Conservation (phyloP, 148 eudicot genomes). For the Spergularia marina region DNA sequence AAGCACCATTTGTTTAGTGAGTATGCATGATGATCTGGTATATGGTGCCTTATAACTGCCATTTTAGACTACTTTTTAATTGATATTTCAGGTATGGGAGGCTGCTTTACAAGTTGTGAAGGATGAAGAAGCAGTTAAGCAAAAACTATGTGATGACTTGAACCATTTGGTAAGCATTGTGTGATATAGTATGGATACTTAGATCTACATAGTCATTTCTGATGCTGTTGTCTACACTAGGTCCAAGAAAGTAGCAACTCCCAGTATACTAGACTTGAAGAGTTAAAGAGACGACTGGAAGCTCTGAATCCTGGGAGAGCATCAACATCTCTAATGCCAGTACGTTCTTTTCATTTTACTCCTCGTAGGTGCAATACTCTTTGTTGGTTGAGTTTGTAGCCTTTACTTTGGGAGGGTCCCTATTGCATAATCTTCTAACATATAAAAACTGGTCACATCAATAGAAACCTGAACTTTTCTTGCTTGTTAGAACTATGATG, state of each 20-base stretch:
- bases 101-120: slow-evolving; percentile 64
- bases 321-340: slow-evolving; percentile 35
- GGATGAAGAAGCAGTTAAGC: slow-evolving; percentile 86
- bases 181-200: slow-evolving; percentile 6
- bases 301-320: slow-evolving; percentile 85
- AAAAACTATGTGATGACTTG: slow-evolving; percentile 87
- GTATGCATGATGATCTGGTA: not conserved
- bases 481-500: not conserved
- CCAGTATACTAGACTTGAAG: slow-evolving; percentile 78
- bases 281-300: slow-evolving; percentile 77
- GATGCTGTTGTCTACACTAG: slow-evolving; percentile 32
- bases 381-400: not conserved
- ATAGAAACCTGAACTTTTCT: not conserved
- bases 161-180: slow-evolving; percentile 54
- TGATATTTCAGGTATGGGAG: slow-evolving; percentile 58
- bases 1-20: too few species aligned
- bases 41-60: not conserved
- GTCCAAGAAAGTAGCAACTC: slow-evolving; percentile 79
- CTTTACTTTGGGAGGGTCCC: not conserved
- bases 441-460: not conserved
- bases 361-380: not conserved
- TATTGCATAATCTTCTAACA: too few species aligned
- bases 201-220: not conserved
- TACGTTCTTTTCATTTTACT: slow-evolving; percentile 26
- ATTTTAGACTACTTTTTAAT: not conserved